These are phyloP conservation scores for Sphagnum tenellum DNA, from an alignment of 225 moss, liverwort and hornwort species.

Conservation along the genomic window DNA sequence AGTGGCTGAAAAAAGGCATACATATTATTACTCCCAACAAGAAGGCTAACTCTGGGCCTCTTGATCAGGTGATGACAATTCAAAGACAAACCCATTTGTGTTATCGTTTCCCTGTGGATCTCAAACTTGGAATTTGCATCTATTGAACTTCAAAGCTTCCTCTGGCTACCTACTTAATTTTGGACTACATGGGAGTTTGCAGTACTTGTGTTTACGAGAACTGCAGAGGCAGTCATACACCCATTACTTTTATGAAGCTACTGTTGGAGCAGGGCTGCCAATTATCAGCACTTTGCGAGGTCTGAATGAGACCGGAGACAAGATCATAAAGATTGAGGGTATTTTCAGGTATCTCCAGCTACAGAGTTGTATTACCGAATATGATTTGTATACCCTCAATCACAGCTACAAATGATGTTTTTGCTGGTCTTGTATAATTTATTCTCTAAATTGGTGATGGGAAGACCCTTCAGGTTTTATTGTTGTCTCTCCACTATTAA, in stretches of 20 bases:
- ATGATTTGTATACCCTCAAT: not conserved
- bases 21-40: constrained; percentile 96
- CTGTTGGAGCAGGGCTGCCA: constrained; percentile 92
- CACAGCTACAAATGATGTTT: no score
- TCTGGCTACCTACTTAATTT: no score
- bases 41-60: constrained; percentile 84
- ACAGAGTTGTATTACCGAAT: no score
- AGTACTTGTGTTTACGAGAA: constrained; percentile 67
- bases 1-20: constrained; percentile 87
- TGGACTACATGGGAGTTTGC: not conserved
- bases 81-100: no score
- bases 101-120: no score
- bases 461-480: no score
- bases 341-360: constrained; percentile 59
- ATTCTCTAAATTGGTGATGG: no score
- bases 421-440: no score
- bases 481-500: no score
- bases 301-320: constrained; percentile 89
- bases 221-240: constrained; percentile 70
- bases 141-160: no score
- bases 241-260: constrained; percentile 96
- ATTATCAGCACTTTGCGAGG: constrained; percentile 85
- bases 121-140: no score
- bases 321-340: constrained; percentile 79
- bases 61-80: constrained; percentile 43